Conservation (phyloP, 257 asterid species). For the Nicotiana paniculata region DNA sequence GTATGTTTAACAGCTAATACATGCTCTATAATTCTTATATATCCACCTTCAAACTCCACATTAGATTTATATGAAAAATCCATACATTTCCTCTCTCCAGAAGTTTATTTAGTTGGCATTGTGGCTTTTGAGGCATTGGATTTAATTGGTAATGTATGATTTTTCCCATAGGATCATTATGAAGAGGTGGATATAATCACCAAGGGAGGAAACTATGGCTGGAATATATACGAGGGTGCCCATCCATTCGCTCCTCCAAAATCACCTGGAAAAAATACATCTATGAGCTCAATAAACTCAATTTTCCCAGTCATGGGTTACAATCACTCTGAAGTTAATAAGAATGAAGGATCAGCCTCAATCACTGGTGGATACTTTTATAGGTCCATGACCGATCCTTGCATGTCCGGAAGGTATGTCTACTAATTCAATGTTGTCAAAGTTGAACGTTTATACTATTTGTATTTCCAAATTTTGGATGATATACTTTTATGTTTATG, state of each 20-base stretch:
- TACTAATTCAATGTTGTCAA: background rate
- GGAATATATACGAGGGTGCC: slow-evolving; percentile 72
- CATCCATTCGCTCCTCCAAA: slow-evolving; percentile 23
- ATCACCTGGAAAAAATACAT: slow-evolving; percentile 42
- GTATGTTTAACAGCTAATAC: background rate
- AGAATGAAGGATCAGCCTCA: slow-evolving; percentile 70
- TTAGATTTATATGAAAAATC: background rate
- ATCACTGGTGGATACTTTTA: slow-evolving; percentile 85
- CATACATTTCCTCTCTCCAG: background rate
- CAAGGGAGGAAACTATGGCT: slow-evolving; percentile 83
- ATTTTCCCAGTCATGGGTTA: slow-evolving; percentile 90
- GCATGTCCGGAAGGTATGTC: slow-evolving; percentile 61
- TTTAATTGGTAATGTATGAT: background rate
- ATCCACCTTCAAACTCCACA: background rate
- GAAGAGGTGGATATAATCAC: slow-evolving; percentile 84
- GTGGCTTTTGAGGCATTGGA: background rate
- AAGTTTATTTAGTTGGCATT: background rate
- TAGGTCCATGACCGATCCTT: slow-evolving; percentile 69
- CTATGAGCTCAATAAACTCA: slow-evolving; percentile 29
- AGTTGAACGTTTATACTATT: background rate
- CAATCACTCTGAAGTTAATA: slow-evolving; percentile 63
- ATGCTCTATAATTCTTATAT: background rate
- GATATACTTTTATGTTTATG: background rate
- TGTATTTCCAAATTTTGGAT: background rate
- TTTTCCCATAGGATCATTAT: slow-evolving; percentile 43